A percentile compares a stretch with the other conserved stretches of the same genome.
Evolutionary conservation across 192 early-diverging fungal species (phyloP).

Genomic region (Rhizophagus clarus): DNA sequence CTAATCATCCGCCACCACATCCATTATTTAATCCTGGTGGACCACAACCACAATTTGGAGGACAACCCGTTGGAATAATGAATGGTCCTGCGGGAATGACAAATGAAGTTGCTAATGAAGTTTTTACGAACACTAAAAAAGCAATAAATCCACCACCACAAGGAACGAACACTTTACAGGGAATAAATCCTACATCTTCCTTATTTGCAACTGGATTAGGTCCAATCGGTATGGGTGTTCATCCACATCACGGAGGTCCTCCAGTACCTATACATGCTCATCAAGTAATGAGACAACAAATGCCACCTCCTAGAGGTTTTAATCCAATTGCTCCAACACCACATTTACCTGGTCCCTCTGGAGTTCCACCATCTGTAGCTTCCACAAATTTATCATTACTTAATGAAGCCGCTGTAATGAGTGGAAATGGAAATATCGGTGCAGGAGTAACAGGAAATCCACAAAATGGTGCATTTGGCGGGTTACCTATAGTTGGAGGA

Average conservation of each 20-base stretch:
- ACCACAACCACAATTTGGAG: slow-evolving; percentile 22
- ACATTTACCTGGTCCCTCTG: slow-evolving; percentile 25
- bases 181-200: slow-evolving; percentile 29
- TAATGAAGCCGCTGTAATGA: slow-evolving; percentile 26
- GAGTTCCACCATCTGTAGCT: slow-evolving; percentile 20
- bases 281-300: slow-evolving; percentile 25
- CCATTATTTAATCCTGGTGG: slow-evolving; percentile 16
- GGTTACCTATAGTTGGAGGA: slow-evolving; percentile 24
- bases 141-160: slow-evolving; percentile 24
- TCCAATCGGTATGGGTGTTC: slow-evolving; percentile 19
- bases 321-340: slow-evolving; percentile 22
- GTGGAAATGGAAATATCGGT: slow-evolving; percentile 13
- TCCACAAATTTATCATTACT: slow-evolving; percentile 28
- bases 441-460: slow-evolving; percentile 10
- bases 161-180: slow-evolving; percentile 32
- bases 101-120: slow-evolving; percentile 29
- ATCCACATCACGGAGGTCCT: slow-evolving; percentile 27
- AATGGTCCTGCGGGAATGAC: slow-evolving; percentile 19
- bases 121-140: slow-evolving; percentile 34
- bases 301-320: slow-evolving; percentile 26
- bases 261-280: slow-evolving; percentile 29
- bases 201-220: slow-evolving; percentile 27
- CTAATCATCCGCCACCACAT: slow-evolving; percentile 1
- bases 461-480: slow-evolving; percentile 35
- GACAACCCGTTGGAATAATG: slow-evolving; percentile 2